Evolutionary conservation across 371 early-diverging fungal species (phyloP), one percentile per base, ranked within the genome.

Genomic region (Mucor racemosus): DNA sequence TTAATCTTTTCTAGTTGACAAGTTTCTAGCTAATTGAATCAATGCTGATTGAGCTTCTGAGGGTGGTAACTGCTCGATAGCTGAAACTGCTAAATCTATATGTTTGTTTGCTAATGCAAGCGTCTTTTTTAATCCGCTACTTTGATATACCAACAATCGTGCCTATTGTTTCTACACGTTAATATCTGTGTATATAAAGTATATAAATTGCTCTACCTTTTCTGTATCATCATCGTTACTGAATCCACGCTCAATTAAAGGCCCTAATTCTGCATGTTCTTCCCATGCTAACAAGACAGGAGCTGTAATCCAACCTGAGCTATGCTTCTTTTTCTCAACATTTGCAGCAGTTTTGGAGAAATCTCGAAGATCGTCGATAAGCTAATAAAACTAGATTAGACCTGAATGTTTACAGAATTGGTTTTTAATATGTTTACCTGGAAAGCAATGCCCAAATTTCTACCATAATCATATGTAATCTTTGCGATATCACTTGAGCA

Each of bases 231-330:
- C 92, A 36, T 83, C 71, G 11, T 80, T 57, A 15, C 79, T 65
- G 73, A 97, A 98, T 68, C 92, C 91, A 46, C 98, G 93, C 58
- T 93, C 90, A 58, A 97, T 94, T 56, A 95, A 74, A 8, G 89
- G 89, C 5, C 89, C 91, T 44, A 98, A 77, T 72, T 94, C 92
- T 0, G 97, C 92, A 68, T 81, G 93, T 75, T 94, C 90, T 66
- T 95, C 92, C 82, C 94, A 93, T 5, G 98, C 97, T 76, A 91
- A 97, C 39, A 98, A 79, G 0, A 98, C 96, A 0, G 98, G 98
- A 1, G 97, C 97, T 13, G 97, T 97, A 31, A 39, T 39, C 58
- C 36, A 58, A 0, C 59, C 11, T 40, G 36, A 14, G 13, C 2
- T 58, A 4, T 58, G 26, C 13, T 26, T 21, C 40, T 58, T 58